phyloP scores from a whole-genome alignment of 1,284 basidiomycete species.

The Tausonia pullulans region DNA sequence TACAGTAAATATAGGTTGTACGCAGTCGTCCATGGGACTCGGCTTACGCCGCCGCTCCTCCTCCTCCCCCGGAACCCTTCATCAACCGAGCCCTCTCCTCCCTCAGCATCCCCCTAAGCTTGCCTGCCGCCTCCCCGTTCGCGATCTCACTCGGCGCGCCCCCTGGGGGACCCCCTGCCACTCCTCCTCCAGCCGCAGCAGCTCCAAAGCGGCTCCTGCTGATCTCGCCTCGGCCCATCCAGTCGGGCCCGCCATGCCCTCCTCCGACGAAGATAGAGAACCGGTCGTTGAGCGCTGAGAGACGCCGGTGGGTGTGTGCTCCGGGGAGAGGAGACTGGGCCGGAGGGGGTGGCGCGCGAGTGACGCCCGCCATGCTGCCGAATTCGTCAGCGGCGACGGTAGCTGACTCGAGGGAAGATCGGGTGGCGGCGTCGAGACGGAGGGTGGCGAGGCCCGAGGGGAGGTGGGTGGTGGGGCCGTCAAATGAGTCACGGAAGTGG shows the following conservation, averaged over 20 bases:
- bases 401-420: neutral
- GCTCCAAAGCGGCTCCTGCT: neutral
- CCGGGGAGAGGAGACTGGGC: no score
- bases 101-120: conserved; percentile 4
- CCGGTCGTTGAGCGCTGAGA: conserved; percentile 2
- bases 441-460: conserved; percentile 4
- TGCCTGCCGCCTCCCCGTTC: neutral
- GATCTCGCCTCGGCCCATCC: conserved; percentile 11
- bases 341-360: no score
- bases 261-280: conserved; percentile 13
- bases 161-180: neutral
- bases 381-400: no score
- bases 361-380: no score
- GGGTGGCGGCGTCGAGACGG: neutral
- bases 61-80: no score
- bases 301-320: neutral
- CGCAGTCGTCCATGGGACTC: no score
- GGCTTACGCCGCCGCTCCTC: no score
- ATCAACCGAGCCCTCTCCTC: no score
- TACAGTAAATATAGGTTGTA: no score
- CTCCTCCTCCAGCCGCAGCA: neutral
- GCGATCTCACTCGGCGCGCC: neutral
- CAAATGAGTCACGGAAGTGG: no score
- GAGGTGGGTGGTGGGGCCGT: no score
- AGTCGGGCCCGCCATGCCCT: conserved; percentile 6